Evolutionary conservation across 2,329 filamentous ascomycete genomes (phyloP), one percentile per base, ranked within the genome.

Genomic region (Fusarium pseudocircinatum): DNA sequence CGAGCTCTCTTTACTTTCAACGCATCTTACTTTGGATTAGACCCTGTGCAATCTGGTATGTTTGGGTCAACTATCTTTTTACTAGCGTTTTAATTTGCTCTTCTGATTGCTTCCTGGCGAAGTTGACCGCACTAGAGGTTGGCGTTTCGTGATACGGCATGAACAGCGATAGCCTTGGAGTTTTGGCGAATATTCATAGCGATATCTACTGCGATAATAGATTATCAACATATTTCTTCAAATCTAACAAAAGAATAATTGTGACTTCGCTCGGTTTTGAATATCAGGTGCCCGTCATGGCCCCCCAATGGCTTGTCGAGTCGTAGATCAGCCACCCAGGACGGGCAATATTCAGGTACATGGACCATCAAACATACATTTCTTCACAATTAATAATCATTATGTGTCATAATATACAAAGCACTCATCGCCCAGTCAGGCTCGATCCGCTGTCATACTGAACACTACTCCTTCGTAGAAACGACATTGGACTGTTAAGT

Each of bases 381-480:
- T 36, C 20, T 47, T 37, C 18, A 34, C 56, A 54, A 63, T 46
- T 56, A 49, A 49, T 63, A 46, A 43, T 65, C 28, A 62, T 36
- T 22, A 56, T 44, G 39, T 63, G 46, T 50, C 60, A 49, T 40
- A 44, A 39, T 39, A n/a, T 14, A 42, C 30, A 50, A 50, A n/a
- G 15, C n/a, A 22, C 28, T 72, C 37, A 75, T 44, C 73, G 66
- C 44, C 68, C 70, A 16, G 60, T 76, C 50, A 72, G 26, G 63
- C 79, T 67, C 63, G 69, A 77, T 30, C 70, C 74, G 32, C 75
- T 47, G 46, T 84, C 83, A 60, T 81, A 80, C 79, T 88, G 86
- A 63, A 88, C 85, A 72, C 87, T 88, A 16, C 83, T 82, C 63
- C 87, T 82, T 61, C 87, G 82, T 67, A 88, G 67, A 64, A 87